These are phyloP conservation scores for Trichophyton rubrum DNA, from an alignment of 2,329 filamentous ascomycete genomes.

Conservation along the genomic window DNA sequence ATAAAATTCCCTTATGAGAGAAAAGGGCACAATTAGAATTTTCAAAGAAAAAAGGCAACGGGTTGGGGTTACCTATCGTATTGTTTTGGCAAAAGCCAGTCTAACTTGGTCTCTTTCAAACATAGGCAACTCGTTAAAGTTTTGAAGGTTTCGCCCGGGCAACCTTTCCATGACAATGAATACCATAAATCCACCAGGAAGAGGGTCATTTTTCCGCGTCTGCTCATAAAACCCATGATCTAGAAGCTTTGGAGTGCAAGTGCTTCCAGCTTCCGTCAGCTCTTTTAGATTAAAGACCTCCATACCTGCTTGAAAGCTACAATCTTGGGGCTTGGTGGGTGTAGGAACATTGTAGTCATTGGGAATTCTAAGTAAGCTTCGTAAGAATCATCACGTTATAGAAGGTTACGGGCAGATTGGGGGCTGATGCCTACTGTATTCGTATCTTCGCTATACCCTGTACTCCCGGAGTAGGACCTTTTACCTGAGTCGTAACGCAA, in stretches of 20 bases:
- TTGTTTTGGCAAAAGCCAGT: constrained; percentile 11
- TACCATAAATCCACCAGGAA: constrained; percentile 9
- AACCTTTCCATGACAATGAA: constrained; percentile 11
- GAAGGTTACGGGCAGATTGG: neutral
- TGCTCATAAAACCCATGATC: neutral
- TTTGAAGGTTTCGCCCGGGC: constrained; percentile 10
- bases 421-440: constrained; percentile 9
- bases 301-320: neutral
- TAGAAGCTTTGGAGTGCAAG: constrained; percentile 2
- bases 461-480: constrained; percentile 9
- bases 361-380: neutral
- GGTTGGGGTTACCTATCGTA: constrained; percentile 7
- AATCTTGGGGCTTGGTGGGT: neutral
- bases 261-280: neutral
- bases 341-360: neutral
- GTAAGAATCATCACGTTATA: neutral
- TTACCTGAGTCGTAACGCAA: constrained; percentile 10
- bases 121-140: constrained; percentile 11
- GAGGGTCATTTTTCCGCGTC: constrained; percentile 5
- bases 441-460: constrained; percentile 12
- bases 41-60: neutral
- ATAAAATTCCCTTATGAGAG: constrained; percentile 11
- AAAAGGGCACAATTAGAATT: neutral
- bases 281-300: neutral
- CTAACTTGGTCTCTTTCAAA: constrained; percentile 12